Evolutionary conservation across 495 filamentous ascomycete species (phyloP).

Genomic region (Hypoxylon fuscum): DNA sequence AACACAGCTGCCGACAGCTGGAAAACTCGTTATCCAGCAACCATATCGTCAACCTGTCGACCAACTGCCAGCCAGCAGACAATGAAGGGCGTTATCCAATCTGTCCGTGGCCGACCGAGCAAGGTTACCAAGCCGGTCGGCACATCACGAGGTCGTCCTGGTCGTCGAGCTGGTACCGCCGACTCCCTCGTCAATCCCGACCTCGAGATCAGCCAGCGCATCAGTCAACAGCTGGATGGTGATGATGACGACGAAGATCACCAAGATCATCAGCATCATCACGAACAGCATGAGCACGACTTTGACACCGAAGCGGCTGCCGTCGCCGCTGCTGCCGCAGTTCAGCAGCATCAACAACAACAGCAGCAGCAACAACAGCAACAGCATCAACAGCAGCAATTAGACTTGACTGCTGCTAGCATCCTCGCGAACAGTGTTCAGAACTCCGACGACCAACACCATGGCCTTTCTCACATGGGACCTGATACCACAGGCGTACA

Average conservation of each 20-base stretch:
- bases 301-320: constrained; percentile 50
- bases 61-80: constrained; percentile 50
- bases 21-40: constrained; percentile 27
- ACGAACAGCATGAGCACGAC: constrained; percentile 27
- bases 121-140: constrained; percentile 52
- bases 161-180: constrained; percentile 39
- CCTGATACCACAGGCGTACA: constrained; percentile 34
- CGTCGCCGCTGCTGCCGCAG: constrained; percentile 46
- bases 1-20: constrained; percentile 43
- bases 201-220: no score
- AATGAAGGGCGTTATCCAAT: constrained; percentile 47
- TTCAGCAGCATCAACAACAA: constrained; percentile 43
- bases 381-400: constrained; percentile 42
- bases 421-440: constrained; percentile 45
- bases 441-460: constrained; percentile 41
- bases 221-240: constrained; percentile 19
- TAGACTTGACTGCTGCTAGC: constrained; percentile 42
- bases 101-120: constrained; percentile 51
- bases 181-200: constrained; percentile 34
- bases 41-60: constrained; percentile 40
- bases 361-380: no score
- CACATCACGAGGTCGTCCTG: constrained; percentile 32
- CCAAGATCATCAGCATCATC: constrained; percentile 20
- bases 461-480: constrained; percentile 39
- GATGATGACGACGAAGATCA: constrained; percentile 28